Percentiles rank a stretch among this genome's conserved stretches.
These are phyloP conservation scores for Guadua angustifolia DNA, from an alignment of 176 grass and related monocot genomes.

Conservation along the genomic window DNA sequence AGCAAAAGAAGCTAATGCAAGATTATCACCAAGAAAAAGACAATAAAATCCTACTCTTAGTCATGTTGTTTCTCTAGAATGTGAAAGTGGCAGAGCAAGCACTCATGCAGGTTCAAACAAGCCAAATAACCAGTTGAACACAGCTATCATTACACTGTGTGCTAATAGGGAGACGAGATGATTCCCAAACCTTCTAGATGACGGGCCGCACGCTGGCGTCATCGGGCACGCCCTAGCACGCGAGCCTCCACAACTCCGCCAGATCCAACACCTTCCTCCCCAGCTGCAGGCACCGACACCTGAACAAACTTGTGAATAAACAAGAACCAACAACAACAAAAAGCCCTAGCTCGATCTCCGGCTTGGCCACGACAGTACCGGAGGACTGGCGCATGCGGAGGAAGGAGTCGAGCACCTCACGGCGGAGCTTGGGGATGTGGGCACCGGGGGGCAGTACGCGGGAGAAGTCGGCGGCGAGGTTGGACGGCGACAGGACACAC, in stretches of 20 bases:
- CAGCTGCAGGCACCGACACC: slow-evolving; percentile 46
- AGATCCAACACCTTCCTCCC: slow-evolving; percentile 86
- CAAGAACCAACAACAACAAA: background rate
- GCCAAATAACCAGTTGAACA: background rate
- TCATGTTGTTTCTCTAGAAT: slow-evolving; percentile 24
- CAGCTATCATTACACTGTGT: background rate
- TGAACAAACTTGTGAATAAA: background rate
- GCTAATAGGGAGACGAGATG: slow-evolving; percentile 14
- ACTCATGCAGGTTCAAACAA: background rate
- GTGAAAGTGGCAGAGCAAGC: slow-evolving; percentile 6
- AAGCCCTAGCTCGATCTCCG: background rate
- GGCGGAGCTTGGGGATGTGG: slow-evolving; percentile 95
- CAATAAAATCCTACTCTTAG: background rate
- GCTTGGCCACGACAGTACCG: too few species aligned
- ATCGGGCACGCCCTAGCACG: slow-evolving; percentile 84
- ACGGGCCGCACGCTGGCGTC: slow-evolving; percentile 53
- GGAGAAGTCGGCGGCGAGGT: too few species aligned
- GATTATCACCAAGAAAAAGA: background rate
- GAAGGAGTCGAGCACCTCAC: slow-evolving; percentile 93
- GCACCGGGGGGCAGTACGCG: slow-evolving; percentile 29
- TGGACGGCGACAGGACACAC: too few species aligned
- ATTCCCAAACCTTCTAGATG: slow-evolving; percentile 85
- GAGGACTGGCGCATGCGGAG: too few species aligned
- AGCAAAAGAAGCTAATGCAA: background rate
- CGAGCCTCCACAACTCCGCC: slow-evolving; percentile 75